Evolutionary conservation across 371 early-diverging fungal species (phyloP).

Genomic region (Encephalitozoon cuniculi): DNA sequence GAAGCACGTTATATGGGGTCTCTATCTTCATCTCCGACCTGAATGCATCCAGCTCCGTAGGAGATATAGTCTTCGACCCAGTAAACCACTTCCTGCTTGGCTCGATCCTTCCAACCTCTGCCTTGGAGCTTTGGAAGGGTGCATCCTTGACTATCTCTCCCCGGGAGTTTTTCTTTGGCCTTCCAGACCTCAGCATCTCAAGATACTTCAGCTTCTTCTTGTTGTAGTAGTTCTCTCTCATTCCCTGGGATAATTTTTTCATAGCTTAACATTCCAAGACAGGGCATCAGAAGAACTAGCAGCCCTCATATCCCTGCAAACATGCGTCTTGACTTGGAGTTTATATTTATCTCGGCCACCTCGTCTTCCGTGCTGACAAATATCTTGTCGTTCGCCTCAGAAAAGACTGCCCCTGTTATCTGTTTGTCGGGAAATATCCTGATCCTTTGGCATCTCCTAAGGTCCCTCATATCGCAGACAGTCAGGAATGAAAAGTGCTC

Average conservation of each 20-base stretch:
- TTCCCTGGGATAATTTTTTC: conserved; percentile 1
- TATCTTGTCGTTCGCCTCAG: conserved; percentile 42
- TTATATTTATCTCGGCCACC: conserved; percentile 23
- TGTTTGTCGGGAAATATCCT: conserved; percentile 43
- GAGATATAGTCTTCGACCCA: conserved; percentile 67
- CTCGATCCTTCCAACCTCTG: conserved; percentile 69
- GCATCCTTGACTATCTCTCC: conserved; percentile 89
- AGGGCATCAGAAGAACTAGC: not conserved
- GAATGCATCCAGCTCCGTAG: conserved; percentile 75
- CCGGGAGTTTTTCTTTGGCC: conserved; percentile 70
- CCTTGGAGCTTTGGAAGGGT: conserved; percentile 73
- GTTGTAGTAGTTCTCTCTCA: conserved; percentile 60
- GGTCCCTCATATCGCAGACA: conserved; percentile 52
- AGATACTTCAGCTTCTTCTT: conserved; percentile 57
- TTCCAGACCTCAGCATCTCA: conserved; percentile 62
- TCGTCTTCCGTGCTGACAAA: conserved; percentile 38
- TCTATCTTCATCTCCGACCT: conserved; percentile 62
- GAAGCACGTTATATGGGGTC: conserved; percentile 85
- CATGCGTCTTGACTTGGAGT: conserved; percentile 27
- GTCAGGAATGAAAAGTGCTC: conserved; percentile 58
- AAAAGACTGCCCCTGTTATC: conserved; percentile 53
- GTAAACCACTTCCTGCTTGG: conserved; percentile 94
- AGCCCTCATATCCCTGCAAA: conserved; percentile 13
- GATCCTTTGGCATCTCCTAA: conserved; percentile 46
- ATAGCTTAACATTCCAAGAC: not conserved